Base-by-base conservation (phyloP, 73 alveolate species). In the Paramecium primaurelia region DNA sequence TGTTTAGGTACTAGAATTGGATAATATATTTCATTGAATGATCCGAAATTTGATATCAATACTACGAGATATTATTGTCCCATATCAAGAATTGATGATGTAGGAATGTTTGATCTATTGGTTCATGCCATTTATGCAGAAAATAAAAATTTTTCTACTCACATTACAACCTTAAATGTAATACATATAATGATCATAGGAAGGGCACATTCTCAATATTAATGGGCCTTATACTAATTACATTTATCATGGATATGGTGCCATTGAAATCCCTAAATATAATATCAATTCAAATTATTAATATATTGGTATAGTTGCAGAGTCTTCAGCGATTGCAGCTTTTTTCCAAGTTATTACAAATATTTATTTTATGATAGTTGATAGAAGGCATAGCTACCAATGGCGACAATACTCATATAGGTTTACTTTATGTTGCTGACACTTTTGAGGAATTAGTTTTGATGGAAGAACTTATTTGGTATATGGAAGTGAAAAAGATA, bases 341-440 rank as follows among this genome's bases (percentile, higher is more conserved):
- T 80, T 80, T 28, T 80, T 80, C 38, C 14, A 80, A 47, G 84
- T 64, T 10, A 64, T n/a, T 54, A 25, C 0, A 32, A 64, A 25
- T 64, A 28, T 26, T 11, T 64, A 64, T 32, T 28, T 14, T 28
- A 28, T 18, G 32, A 54, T 64, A 64, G 84, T 36, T 80, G 7
- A 80, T 80, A 45, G 91, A 80, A 44, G 91, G 91, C 22, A 80
- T 80, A 38, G 91, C 91, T n/a, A 80, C 91, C 49, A 80, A 80
- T 80, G 91, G 91, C 2, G 91, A 80, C 45, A 80, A 80, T 45
- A 80, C 91, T 18, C 91, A 80, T 44, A 36, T 80, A 10, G 91
- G 91, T 4, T n/a, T 80, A 47, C 58, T 44, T 3, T 80, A 80
- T 20, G 75, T 80, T 1, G 91, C 71, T 45, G 91, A 80, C 18